Evolutionary conservation across 2,329 filamentous ascomycete species (phyloP).

Genomic region (Penicillium carneum): DNA sequence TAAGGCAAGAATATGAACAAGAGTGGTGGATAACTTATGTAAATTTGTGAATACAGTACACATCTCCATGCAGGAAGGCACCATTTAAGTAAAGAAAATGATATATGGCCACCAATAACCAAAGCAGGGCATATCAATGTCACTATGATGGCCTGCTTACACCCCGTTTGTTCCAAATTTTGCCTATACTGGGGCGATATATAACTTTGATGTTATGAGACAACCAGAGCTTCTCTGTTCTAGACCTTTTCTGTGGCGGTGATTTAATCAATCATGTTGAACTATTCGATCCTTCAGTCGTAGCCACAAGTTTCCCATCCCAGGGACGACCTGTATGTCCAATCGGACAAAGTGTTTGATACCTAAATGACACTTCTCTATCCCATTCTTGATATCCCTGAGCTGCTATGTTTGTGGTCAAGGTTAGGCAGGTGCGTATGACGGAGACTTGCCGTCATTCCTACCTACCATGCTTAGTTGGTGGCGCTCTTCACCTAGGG

Average conservation of each 20-base stretch:
- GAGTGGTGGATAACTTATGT: not conserved
- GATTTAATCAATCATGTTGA: not conserved
- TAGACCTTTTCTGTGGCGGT: constrained; percentile 16
- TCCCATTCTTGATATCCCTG: not conserved
- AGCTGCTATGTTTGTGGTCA: not conserved
- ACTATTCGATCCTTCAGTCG: not conserved
- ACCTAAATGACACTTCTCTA: not conserved
- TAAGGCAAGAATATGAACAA: not conserved
- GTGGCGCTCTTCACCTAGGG: not conserved
- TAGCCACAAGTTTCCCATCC: not conserved
- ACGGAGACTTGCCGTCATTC: constrained; percentile 10
- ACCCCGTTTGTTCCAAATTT: not conserved
- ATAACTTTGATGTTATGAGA: not conserved
- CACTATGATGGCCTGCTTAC: constrained; percentile 14
- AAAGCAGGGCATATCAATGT: constrained; percentile 4
- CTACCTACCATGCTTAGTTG: not conserved
- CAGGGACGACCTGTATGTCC: not conserved
- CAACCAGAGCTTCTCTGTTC: not conserved
- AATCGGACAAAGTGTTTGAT: not conserved
- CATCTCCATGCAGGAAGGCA: not conserved
- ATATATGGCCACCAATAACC: not conserved
- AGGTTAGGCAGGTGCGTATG: not conserved
- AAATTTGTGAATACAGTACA: not conserved
- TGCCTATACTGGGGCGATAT: constrained; percentile 2
- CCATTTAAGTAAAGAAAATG: constrained; percentile 13